Evolutionary conservation across 2,329 filamentous ascomycete genomes (phyloP), one percentile per base, ranked within the genome.

Genomic region (Fusarium secorum): DNA sequence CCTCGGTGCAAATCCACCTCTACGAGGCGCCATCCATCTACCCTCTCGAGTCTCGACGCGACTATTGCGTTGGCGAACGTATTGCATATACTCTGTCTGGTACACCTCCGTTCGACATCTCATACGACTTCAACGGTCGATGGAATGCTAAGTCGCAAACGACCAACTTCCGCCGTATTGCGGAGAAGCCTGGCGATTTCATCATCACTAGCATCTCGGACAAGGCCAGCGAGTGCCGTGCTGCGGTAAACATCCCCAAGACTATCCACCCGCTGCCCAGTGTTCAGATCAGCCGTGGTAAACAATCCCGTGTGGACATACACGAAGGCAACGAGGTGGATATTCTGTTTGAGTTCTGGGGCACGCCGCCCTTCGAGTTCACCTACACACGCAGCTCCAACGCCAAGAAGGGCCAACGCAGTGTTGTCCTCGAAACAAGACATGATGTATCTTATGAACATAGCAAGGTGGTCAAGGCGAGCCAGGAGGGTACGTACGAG

Each of bases 21-120:
- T 97, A 95, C 75, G 94, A 98, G 75, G 93, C 96, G 1, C 96
- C 96, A 2, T 93, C 93, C 11, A 97, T 98, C 75, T 93, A 95
- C 64, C 90, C 95, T 6, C 86, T 97, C 38, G 95, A 98, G 77
- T 90, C 92, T 28, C 90, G 93, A 66, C 87, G 87, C 20, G 93
- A 99, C 82, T 98, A 95, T 82, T 99, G 96, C 80, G 95, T 99
- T 15, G 96, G 97, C 71, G 96, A 99, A 80, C 91, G 95, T 58
- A 91, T 99, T 71, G 92, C 93, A 7, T 99, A 97, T 82, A 94
- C 93, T 0, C 89, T 99, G 10, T 93, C 94, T 3, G 97, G 96
- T 46, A 93, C 93, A 59, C 91, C 94, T 22, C 97, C 97, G 0
- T 99, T 99, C 80, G 93, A 95, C 46, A 91, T 99, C 46, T 91